These are phyloP conservation scores for Amanita exitialis DNA, from an alignment of 768 basidiomycete genomes.

Conservation along the genomic window DNA sequence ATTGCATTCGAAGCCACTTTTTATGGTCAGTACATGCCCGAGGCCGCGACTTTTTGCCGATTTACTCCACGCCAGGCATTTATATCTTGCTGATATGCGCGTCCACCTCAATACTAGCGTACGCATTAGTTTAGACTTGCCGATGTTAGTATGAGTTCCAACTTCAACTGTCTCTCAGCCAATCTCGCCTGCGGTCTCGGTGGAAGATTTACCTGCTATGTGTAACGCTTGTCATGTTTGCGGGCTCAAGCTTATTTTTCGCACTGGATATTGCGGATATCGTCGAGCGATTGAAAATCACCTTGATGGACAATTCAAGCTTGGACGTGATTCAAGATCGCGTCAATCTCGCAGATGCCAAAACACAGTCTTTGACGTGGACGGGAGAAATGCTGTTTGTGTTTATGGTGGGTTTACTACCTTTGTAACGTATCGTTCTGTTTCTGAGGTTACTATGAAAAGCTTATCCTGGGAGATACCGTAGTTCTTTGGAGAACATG, in stretches of 20 bases:
- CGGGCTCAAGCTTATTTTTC: constrained; percentile 17
- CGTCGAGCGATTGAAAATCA: constrained; percentile 17
- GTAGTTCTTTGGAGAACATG: constrained; percentile 22
- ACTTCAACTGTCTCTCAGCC: constrained; percentile 8
- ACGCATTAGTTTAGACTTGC: background rate
- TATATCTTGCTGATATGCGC: constrained; percentile 10
- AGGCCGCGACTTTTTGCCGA: background rate
- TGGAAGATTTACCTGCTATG: constrained; percentile 12
- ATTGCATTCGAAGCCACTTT: constrained; percentile 10
- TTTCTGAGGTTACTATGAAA: background rate
- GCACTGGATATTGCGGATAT: constrained; percentile 19
- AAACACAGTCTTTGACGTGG: constrained; percentile 16
- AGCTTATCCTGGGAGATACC: constrained; percentile 20
- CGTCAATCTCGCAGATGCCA: constrained; percentile 13
- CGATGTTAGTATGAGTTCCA: too few relatives aligned
- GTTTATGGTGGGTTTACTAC: constrained; percentile 14
- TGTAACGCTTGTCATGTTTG: constrained; percentile 19
- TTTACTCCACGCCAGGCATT: constrained; percentile 1
- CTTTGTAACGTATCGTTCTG: background rate
- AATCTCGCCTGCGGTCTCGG: constrained; percentile 9
- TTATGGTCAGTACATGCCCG: constrained; percentile 8
- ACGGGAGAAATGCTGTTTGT: constrained; percentile 21
- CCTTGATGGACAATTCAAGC: constrained; percentile 15
- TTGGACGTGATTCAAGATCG: constrained; percentile 9
- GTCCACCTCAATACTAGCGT: constrained; percentile 12